Base-by-base conservation (phyloP, 2,329 filamentous ascomycete species). In the Aspergillus vadensis region DNA sequence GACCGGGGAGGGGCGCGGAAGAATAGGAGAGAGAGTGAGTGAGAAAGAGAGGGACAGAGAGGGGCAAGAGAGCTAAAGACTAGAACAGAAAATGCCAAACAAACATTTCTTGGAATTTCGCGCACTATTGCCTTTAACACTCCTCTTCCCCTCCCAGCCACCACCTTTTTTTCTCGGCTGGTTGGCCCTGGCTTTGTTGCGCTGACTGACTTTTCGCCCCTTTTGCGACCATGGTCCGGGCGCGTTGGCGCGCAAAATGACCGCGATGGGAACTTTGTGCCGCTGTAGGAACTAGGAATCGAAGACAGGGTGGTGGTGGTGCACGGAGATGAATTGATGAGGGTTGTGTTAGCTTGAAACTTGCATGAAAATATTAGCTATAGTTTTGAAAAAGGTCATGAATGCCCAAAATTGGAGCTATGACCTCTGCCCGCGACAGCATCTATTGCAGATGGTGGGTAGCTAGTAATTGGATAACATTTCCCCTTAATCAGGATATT, bases 371-470 rank as follows among this genome's bases (percentile, higher is more conserved):
- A 49, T 17, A 30, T 32, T 27, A 6, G 25, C 47, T 27, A 30
- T 17, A 50, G 27, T 27, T 50, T 10, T 30, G 44, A n/a, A 19
- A 0, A 27, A n/a, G 19, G 47, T n/a, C 25, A 30, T 50, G 23
- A 50, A 27, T 50, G 47, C 47, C 47, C 47, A 27, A 50, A 27
- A 10, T 36, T 30, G 47, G 25, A 50, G 47, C 47, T 50, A 50
- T 50, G 47, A n/a, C 47, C 47, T 27, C 27, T 50, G 25, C 25
- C 32, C 25, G 25, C 47, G 47, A 30, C 25, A 32, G 47, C 15
- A 50, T 50, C 47, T 30, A 17, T 25, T 50, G 25, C 47, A 50
- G 44, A 27, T 23, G 21, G 44, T 25, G 44, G 44, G 23, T 49
- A 27, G 23, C 21, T 49, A 10, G 17, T 43, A 19, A 43, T 43